These are phyloP conservation scores for Termitomyces heimii DNA, from an alignment of 768 basidiomycete genomes.

Conservation along the genomic window DNA sequence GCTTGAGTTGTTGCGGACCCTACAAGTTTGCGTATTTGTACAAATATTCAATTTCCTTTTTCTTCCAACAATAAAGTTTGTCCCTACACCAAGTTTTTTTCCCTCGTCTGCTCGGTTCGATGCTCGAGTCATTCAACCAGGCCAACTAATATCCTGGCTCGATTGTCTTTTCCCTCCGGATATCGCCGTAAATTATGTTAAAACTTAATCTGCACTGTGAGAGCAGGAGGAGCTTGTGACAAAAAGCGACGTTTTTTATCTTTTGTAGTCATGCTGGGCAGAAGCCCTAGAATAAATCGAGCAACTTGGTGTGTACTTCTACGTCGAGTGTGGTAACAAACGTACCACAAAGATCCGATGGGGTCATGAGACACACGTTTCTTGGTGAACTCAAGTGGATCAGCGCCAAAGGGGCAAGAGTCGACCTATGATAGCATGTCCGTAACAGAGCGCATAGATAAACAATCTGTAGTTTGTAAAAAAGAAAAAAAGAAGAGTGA, in stretches of 20 bases:
- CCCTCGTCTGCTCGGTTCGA: neutral
- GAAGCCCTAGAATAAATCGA: neutral
- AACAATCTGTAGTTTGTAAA: constrained; percentile 8
- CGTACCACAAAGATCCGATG: neutral
- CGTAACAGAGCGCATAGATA: constrained; percentile 16
- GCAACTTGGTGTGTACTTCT: neutral
- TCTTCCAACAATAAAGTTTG: too few species aligned
- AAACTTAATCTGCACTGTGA: neutral
- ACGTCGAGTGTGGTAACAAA: neutral
- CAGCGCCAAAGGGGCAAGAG: constrained; percentile 12
- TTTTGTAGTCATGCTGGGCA: neutral
- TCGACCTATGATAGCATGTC: constrained; percentile 18
- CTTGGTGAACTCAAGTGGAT: constrained; percentile 5
- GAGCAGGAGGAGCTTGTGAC: neutral
- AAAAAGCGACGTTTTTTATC: too few species aligned
- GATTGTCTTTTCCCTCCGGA: neutral
- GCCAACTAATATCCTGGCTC: neutral
- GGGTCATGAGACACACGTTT: constrained; percentile 12
- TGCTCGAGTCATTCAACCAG: neutral
- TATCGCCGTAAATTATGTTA: neutral
- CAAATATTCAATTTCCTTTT: neutral
- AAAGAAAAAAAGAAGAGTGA: constrained; percentile 9
- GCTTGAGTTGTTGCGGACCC: neutral
- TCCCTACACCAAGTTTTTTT: neutral
- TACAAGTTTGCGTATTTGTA: neutral